Evolutionary conservation across 495 filamentous ascomycete species (phyloP).

Genomic region (Tetracladium setigerum): DNA sequence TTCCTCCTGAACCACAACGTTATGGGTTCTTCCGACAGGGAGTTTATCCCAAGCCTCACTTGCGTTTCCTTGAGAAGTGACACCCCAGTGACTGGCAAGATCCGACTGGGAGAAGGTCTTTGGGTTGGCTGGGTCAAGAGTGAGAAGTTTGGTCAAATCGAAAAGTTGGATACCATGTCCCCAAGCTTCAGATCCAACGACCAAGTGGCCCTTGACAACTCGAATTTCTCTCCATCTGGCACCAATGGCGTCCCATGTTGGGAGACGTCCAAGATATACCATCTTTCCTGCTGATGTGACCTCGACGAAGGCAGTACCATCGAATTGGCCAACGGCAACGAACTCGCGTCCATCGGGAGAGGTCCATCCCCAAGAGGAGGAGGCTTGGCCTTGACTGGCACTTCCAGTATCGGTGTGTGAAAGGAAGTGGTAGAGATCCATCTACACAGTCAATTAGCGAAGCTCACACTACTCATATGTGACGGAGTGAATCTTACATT

Average conservation of each 20-base stretch:
- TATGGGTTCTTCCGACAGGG: conserved; percentile 41
- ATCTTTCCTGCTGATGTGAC: conserved; percentile 38
- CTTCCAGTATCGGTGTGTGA: conserved; percentile 43
- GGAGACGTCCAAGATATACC: conserved; percentile 24
- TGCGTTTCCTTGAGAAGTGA: conserved; percentile 19
- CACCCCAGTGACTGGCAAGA: conserved; percentile 27
- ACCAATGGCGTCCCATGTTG: neutral
- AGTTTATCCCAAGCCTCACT: conserved; percentile 31
- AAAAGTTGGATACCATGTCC: neutral
- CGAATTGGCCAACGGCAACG: conserved; percentile 46
- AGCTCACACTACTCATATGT: neutral
- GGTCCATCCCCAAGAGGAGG: conserved; percentile 41
- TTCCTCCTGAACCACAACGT: conserved; percentile 45
- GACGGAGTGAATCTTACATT: conserved; percentile 22
- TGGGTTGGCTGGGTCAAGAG: neutral
- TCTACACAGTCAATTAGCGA: neutral
- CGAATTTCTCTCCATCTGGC: neutral
- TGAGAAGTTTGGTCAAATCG: conserved; percentile 1
- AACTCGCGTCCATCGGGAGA: conserved; percentile 46
- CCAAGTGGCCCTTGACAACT: neutral
- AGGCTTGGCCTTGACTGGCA: neutral
- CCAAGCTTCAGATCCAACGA: neutral
- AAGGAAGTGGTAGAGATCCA: conserved; percentile 46
- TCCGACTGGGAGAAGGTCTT: conserved; percentile 27
- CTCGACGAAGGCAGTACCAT: conserved; percentile 50